These are phyloP conservation scores for Beauveria medogensis DNA, from an alignment of 2,329 filamentous ascomycete genomes.

Conservation along the genomic window DNA sequence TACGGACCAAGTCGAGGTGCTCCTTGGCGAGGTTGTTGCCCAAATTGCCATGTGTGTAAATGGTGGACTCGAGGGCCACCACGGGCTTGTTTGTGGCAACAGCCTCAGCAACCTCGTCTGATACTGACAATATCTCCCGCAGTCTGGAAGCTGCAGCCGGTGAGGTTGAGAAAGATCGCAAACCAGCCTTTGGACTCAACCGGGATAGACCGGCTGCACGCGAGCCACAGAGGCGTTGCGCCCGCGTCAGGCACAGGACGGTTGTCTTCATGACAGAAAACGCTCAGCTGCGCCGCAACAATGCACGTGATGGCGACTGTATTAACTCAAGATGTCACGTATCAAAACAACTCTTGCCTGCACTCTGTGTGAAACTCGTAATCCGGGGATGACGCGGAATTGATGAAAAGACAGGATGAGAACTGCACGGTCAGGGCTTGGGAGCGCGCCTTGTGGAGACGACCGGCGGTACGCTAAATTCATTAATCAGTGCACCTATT, in stretches of 20 bases:
- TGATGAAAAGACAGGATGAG: not conserved
- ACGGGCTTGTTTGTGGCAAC: conserved; percentile 68
- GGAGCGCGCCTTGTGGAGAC: conserved; percentile 1
- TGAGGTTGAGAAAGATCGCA: not conserved
- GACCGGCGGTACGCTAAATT: too few species aligned
- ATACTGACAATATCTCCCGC: conserved; percentile 54
- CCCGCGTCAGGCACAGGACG: not conserved
- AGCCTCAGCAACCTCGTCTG: conserved; percentile 75
- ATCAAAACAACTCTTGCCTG: not conserved
- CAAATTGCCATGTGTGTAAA: conserved; percentile 89
- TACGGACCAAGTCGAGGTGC: conserved; percentile 74
- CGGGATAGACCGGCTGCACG: not conserved
- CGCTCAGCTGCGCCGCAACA: not conserved
- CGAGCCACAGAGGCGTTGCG: not conserved
- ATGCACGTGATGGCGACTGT: not conserved
- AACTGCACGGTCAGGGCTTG: not conserved
- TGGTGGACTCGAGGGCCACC: conserved; percentile 89
- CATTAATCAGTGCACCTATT: too few species aligned
- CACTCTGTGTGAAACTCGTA: not conserved
- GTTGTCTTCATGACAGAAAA: not conserved
- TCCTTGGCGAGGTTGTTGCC: conserved; percentile 67
- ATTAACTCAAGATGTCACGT: not conserved
- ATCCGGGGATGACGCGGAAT: not conserved
- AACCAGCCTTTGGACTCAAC: not conserved
- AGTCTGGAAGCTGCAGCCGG: conserved; percentile 19